These are phyloP conservation scores for Chiua virens DNA, from an alignment of 768 basidiomycete genomes.

Conservation along the genomic window DNA sequence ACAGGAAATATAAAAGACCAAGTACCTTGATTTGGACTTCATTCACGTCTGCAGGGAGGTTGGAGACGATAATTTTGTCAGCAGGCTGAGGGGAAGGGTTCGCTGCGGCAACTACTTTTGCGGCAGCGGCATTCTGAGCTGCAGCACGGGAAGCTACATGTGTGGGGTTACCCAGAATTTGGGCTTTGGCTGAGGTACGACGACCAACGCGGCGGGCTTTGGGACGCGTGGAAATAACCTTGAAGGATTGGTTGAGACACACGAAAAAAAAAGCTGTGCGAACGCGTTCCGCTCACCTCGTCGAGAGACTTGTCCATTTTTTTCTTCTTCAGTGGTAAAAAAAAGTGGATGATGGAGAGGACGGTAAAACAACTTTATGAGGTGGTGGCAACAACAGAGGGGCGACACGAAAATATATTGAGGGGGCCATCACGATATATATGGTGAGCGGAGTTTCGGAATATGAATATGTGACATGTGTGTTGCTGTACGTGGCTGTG, in stretches of 20 bases:
- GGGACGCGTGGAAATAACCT: conserved; percentile 71
- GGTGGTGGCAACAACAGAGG: conserved; percentile 28
- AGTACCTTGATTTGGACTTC: conserved; percentile 90
- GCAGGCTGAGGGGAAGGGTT: conserved; percentile 43
- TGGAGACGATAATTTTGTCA: conserved; percentile 95
- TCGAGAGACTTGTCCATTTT: conserved; percentile 84
- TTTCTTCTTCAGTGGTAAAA: neutral
- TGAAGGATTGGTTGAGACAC: conserved; percentile 9
- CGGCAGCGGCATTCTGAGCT: conserved; percentile 41
- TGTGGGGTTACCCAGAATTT: conserved; percentile 58
- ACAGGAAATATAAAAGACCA: conserved; percentile 2
- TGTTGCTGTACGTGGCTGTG: conserved; percentile 12
- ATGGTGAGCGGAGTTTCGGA: conserved; percentile 26
- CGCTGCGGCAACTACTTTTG: conserved; percentile 42
- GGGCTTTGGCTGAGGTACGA: conserved; percentile 49
- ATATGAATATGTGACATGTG: conserved; percentile 8
- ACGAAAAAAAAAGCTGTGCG: conserved; percentile 1
- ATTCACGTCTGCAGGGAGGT: conserved; percentile 90
- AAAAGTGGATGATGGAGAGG: neutral
- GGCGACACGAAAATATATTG: conserved; percentile 21
- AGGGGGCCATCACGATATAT: conserved; percentile 18
- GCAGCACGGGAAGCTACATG: conserved; percentile 56
- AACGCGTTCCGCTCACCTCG: conserved; percentile 51
- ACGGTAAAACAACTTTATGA: too few species aligned
- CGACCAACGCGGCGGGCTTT: conserved; percentile 45